Base-by-base conservation (phyloP, 805 yeast species). In the Priceomyces fermenticarens region DNA sequence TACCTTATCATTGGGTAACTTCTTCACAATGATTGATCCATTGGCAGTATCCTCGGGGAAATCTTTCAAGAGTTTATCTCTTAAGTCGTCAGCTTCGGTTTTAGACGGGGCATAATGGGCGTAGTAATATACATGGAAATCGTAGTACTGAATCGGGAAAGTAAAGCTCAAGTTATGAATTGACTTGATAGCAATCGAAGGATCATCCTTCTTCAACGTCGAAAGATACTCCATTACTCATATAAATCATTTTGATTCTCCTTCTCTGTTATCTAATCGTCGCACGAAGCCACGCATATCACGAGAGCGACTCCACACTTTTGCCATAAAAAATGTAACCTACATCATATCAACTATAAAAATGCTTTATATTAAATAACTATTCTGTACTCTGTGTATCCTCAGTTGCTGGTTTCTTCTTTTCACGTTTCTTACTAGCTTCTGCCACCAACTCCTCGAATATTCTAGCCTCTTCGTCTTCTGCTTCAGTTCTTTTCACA, bases 391-490 rank as follows among this genome's bases (percentile, higher is more conserved):
- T 30, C 16, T 37, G 12, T 10, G 23, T 20, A 16, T 8, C 11
- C 10, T 15, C 42, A 1, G 47, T 32, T 11, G 32, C 34, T 35
- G 47, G 42, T 51, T 54, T 53, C 51, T 57, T 62, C 62, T 63
- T 65, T 38, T 61, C 62, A 48, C 74, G 54, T 53, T 68, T 69
- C 55, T 68, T 62, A 17, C 69, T 59, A 3, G 76, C 71, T 46
- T 70, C 74, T 4, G 74, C 74, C 13, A 81, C 83, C 39, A 83
- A 63, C 46, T 83, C 86, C 62, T 86, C 95, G 54, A 85, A 86
- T 7, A 86, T 73, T 48, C 85, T 78, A 2, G 88, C 88, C 49
- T 85, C 93, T 53, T 79, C 85, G 42, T 78, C 88, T 54, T 85
- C 90, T 28, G 70, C 80, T 44, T 80, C 78, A 6, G 84, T 75